Percentiles rank a stretch among this genome's conserved stretches.
phyloP scores from a whole-genome alignment of 208 protist genomes.

The Kentomonas sorsogonicus region DNA sequence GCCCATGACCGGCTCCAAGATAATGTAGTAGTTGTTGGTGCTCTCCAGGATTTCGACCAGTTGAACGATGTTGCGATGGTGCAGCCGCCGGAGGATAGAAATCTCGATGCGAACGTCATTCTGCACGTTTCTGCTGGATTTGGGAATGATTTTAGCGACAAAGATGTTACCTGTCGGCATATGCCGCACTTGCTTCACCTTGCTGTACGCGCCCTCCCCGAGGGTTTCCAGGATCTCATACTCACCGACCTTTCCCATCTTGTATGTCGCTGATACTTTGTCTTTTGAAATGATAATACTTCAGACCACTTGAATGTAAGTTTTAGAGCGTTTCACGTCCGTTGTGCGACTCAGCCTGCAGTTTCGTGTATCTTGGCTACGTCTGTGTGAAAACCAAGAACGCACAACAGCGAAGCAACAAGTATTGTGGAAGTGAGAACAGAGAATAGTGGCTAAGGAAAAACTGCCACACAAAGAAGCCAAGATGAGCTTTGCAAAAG shows the following conservation, averaged over 20 bases:
- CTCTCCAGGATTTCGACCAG: slow-evolving; percentile 81
- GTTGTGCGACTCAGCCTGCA: too few species aligned
- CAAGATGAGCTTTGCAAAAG: too few species aligned
- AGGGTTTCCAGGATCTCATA: slow-evolving; percentile 81
- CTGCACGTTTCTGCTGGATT: slow-evolving; percentile 59
- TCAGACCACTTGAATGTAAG: too few species aligned
- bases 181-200: slow-evolving; percentile 75
- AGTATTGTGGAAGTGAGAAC: too few species aligned
- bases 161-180: slow-evolving; percentile 57
- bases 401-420: too few species aligned
- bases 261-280: too few species aligned
- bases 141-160: slow-evolving; percentile 82
- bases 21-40: slow-evolving; percentile 85
- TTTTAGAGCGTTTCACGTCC: too few species aligned
- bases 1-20: slow-evolving; percentile 79
- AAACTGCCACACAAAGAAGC: too few species aligned
- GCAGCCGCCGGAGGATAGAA: slow-evolving; percentile 68
- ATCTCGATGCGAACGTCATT: slow-evolving; percentile 78
- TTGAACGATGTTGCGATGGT: slow-evolving; percentile 79
- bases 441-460: too few species aligned
- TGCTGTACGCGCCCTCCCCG: slow-evolving; percentile 70
- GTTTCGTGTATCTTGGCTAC: too few species aligned
- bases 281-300: too few species aligned
- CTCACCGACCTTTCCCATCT: slow-evolving; percentile 76
- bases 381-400: too few species aligned